Conservation (phyloP, 495 filamentous ascomycete genomes). For the Daldinia caldariorum region DNA sequence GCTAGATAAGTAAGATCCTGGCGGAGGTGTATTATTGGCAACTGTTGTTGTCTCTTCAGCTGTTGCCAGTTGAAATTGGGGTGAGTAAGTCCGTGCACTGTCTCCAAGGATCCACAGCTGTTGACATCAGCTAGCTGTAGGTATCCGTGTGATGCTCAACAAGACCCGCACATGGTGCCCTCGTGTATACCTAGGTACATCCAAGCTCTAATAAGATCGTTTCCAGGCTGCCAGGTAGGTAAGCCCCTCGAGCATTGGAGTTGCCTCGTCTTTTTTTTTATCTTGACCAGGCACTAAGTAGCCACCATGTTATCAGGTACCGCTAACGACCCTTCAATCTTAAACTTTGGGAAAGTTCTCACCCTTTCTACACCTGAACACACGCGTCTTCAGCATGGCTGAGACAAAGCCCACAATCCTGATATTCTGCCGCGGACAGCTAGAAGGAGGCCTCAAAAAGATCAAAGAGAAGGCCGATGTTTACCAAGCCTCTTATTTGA, state of each 20-base stretch:
- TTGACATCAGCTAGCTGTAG: too few relatives aligned
- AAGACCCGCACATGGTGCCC: too few relatives aligned
- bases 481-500: slow-evolving; percentile 11
- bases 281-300: not conserved
- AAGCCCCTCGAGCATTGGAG: not conserved
- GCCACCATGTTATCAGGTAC: not conserved
- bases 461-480: slow-evolving; percentile 4
- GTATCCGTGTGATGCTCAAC: too few relatives aligned
- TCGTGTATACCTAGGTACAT: not conserved
- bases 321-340: not conserved
- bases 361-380: not conserved
- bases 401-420: not conserved
- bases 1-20: too few relatives aligned
- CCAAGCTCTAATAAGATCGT: not conserved
- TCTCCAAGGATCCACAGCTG: too few relatives aligned
- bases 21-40: too few relatives aligned
- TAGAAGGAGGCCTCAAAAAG: slow-evolving; percentile 6
- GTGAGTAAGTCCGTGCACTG: too few relatives aligned
- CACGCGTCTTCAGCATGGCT: not conserved
- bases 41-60: too few relatives aligned
- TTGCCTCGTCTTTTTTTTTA: not conserved
- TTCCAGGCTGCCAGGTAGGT: not conserved
- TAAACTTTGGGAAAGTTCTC: not conserved
- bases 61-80: too few relatives aligned
- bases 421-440: not conserved